These are phyloP conservation scores for Jackrogersella minutella DNA, from an alignment of 495 filamentous ascomycete species.

Conservation along the genomic window DNA sequence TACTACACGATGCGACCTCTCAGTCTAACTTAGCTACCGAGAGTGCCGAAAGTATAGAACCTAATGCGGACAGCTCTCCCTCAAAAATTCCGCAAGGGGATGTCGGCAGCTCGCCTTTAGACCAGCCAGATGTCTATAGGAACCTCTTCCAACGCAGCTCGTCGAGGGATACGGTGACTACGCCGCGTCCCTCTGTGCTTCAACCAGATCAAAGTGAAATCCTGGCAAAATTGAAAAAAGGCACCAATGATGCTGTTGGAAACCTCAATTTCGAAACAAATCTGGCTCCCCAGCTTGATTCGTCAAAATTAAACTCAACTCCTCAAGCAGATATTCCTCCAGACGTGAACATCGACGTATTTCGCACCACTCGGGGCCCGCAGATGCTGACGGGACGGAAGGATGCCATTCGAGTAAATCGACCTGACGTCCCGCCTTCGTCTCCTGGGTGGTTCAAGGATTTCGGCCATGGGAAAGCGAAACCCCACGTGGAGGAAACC, in stretches of 20 bases:
- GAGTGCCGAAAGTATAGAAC: neutral
- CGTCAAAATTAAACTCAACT: constrained; percentile 15
- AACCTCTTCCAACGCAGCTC: constrained; percentile 12
- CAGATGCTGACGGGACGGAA: constrained; percentile 44
- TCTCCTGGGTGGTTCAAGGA: constrained; percentile 46
- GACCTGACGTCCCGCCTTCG: constrained; percentile 19
- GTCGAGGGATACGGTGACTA: constrained; percentile 1
- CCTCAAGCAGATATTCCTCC: constrained; percentile 33
- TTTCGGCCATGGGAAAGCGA: constrained; percentile 36
- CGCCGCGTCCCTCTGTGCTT: constrained; percentile 9
- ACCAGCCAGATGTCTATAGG: constrained; percentile 9
- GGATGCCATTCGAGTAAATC: constrained; percentile 16
- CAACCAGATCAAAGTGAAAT: constrained; percentile 52
- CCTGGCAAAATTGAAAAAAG: constrained; percentile 43
- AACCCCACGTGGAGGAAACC: constrained; percentile 19
- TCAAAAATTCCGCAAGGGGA: constrained; percentile 1
- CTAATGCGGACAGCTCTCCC: neutral
- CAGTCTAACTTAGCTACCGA: constrained; percentile 4
- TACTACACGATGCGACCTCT: neutral
- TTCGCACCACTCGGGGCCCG: constrained; percentile 48
- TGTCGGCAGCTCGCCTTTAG: neutral
- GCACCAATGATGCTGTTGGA: constrained; percentile 22
- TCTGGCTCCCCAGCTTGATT: constrained; percentile 6
- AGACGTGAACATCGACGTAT: constrained; percentile 49
- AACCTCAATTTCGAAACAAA: constrained; percentile 6